phyloP scores from a whole-genome alignment of 2,329 filamentous ascomycete species.

The Neofusicoccum umdonicola region DNA sequence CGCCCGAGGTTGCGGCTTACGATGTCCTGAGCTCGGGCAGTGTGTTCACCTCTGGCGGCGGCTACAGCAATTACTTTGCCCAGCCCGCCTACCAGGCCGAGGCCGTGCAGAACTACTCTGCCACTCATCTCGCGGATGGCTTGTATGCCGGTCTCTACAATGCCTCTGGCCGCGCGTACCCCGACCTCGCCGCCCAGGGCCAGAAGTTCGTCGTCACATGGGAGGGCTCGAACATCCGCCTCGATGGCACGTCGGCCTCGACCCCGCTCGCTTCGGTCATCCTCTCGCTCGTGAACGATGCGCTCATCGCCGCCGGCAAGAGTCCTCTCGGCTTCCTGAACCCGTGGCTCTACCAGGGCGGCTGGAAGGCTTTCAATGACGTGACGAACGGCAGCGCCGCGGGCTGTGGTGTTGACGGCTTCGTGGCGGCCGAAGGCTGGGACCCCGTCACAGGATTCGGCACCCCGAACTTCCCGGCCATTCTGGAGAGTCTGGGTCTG shows the following conservation, averaged over 20 bases:
- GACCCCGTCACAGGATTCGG: slow-evolving; percentile 35
- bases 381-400: slow-evolving; percentile 37
- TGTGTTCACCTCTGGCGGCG: slow-evolving; percentile 53
- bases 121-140: slow-evolving; percentile 33
- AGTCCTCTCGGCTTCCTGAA: slow-evolving; percentile 58
- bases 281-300: slow-evolving; percentile 63
- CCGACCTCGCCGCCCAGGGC: slow-evolving; percentile 63
- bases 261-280: slow-evolving; percentile 59
- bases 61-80: slow-evolving; percentile 52
- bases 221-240: slow-evolving; percentile 36
- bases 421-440: slow-evolving; percentile 36
- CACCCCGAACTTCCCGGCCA: slow-evolving; percentile 17
- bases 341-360: slow-evolving; percentile 56
- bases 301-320: slow-evolving; percentile 51
- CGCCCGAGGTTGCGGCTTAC: slow-evolving; percentile 55
- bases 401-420: slow-evolving; percentile 40
- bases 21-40: slow-evolving; percentile 37
- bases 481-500: slow-evolving; percentile 5
- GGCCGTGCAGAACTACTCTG: slow-evolving; percentile 47
- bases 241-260: slow-evolving; percentile 57
- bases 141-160: slow-evolving; percentile 51
- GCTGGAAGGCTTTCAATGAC: slow-evolving; percentile 51
- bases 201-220: slow-evolving; percentile 45
- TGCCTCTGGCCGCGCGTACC: slow-evolving; percentile 57
- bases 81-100: slow-evolving; percentile 48